Evolutionary conservation across 768 basidiomycete species (phyloP).

Genomic region (Scleroderma bovista): DNA sequence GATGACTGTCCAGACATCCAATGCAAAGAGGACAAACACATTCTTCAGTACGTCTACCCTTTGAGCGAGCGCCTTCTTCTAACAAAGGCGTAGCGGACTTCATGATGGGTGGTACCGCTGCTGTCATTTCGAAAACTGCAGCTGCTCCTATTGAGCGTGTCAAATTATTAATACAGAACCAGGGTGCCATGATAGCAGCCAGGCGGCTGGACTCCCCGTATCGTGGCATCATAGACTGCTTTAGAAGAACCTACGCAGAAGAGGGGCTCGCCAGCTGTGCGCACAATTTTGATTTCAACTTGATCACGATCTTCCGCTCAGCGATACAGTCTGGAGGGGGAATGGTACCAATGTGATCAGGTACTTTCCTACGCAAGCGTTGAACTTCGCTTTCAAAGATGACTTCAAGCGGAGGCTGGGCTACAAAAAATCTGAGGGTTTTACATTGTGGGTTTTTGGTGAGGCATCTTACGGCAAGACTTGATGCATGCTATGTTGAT

Average conservation of each 20-base stretch:
- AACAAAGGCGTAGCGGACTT: conserved; percentile 25
- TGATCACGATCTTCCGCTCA: conserved; percentile 3
- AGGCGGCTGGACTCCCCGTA: conserved; percentile 35
- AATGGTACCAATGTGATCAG: conserved; percentile 40
- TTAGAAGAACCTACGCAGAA: conserved; percentile 28
- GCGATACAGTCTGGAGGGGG: conserved; percentile 35
- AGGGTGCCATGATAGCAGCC: conserved; percentile 31
- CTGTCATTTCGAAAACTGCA: conserved; percentile 33
- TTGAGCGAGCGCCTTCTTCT: not conserved
- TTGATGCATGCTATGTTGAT: not conserved
- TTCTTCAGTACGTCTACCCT: conserved; percentile 14
- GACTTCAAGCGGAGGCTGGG: conserved; percentile 35
- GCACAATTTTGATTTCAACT: conserved; percentile 7
- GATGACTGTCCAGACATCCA: not conserved
- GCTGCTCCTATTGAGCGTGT: conserved; percentile 40
- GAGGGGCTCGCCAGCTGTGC: conserved; percentile 35
- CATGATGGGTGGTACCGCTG: too few relatives aligned
- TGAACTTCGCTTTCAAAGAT: conserved; percentile 47
- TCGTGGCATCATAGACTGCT: conserved; percentile 32
- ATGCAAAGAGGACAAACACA: conserved; percentile 3
- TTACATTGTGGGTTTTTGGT: conserved; percentile 33
- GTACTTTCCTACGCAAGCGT: conserved; percentile 42
- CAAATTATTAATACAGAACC: conserved; percentile 37
- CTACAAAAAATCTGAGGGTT: conserved; percentile 33
- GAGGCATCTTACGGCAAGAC: not conserved